phyloP scores from a whole-genome alignment of 805 yeast genomes.

The Pichia rugopelliculosa region DNA sequence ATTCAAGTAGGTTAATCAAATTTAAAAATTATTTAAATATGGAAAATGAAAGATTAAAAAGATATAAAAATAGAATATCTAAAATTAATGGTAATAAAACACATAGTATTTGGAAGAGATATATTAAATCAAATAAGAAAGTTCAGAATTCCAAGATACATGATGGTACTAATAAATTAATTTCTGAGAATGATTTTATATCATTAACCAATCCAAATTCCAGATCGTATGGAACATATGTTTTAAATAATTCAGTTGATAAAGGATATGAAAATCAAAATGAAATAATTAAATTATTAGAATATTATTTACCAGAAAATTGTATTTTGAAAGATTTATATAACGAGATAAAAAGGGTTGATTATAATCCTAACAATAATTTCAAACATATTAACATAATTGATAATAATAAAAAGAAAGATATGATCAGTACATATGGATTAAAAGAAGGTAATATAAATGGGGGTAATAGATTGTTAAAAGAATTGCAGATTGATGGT shows the following conservation, averaged over 20 bases:
- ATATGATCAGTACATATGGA: slow-evolving; percentile 9
- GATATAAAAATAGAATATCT: slow-evolving; percentile 17
- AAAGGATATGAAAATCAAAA: slow-evolving; percentile 16
- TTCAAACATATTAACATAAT: not conserved
- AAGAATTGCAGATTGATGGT: slow-evolving; percentile 11
- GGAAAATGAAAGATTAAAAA: slow-evolving; percentile 21
- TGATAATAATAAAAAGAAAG: slow-evolving; percentile 3
- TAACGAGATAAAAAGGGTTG: slow-evolving; percentile 9
- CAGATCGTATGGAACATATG: slow-evolving; percentile 19
- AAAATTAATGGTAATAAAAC: slow-evolving; percentile 3
- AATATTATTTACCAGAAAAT: slow-evolving; percentile 12
- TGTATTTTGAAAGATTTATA: slow-evolving; percentile 8
- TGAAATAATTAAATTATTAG: slow-evolving; percentile 14
- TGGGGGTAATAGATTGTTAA: slow-evolving; percentile 5
- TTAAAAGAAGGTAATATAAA: slow-evolving; percentile 1
- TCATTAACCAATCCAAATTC: slow-evolving; percentile 24
- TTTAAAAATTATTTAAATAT: slow-evolving; percentile 26
- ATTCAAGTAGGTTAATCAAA: slow-evolving; percentile 25
- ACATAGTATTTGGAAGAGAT: slow-evolving; percentile 8
- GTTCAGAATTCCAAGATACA: not conserved
- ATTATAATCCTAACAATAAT: not conserved
- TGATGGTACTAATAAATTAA: not conserved
- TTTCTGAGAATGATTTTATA: slow-evolving; percentile 25
- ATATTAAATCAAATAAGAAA: not conserved
- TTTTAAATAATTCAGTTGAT: slow-evolving; percentile 18